phyloP scores from a whole-genome alignment of 1,139 yeast species.

The Diutina ranongensis region DNA sequence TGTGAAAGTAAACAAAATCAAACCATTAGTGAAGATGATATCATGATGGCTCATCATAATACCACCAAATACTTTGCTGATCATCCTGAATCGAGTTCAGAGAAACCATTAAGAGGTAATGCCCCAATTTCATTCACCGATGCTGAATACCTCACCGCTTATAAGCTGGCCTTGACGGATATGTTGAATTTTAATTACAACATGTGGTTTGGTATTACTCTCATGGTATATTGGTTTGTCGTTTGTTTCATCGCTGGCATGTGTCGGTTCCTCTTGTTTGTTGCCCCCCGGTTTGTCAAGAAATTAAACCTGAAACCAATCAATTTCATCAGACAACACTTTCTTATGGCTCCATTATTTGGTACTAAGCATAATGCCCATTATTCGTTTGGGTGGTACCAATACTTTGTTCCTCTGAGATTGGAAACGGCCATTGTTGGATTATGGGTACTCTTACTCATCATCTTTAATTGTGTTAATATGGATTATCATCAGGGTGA shows the following conservation, averaged over 20 bases:
- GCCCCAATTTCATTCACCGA: not conserved
- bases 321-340: not conserved
- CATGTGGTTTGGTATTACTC: constrained; percentile 36
- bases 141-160: not conserved
- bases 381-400: not conserved
- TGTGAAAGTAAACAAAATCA: not conserved
- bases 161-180: not conserved
- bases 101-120: not conserved
- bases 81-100: not conserved
- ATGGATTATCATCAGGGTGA: not conserved
- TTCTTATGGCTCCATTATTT: not conserved
- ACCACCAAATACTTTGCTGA: not conserved
- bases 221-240: constrained; percentile 36
- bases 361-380: not conserved
- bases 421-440: not conserved
- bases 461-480: not conserved
- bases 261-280: not conserved
- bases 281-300: not conserved
- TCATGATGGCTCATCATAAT: not conserved
- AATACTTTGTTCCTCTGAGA: not conserved
- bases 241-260: constrained; percentile 32
- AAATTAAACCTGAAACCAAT: not conserved
- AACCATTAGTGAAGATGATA: not conserved
- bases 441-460: not conserved
- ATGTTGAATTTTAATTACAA: constrained; percentile 21